Base-by-base conservation (phyloP, 345 rosid species). In the Mercurialis annua region DNA sequence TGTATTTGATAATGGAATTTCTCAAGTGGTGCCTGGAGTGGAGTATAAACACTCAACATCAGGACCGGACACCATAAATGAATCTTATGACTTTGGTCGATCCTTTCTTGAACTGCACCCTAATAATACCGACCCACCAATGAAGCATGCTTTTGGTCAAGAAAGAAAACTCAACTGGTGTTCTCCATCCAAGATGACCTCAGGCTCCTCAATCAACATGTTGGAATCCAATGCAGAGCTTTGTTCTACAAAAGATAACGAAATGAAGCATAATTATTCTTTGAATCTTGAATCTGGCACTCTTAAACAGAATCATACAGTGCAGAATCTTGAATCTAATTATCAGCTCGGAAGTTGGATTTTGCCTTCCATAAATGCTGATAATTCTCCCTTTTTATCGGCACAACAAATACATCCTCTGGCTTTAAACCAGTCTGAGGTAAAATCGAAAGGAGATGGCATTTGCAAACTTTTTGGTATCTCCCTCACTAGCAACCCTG, bases 391-490 rank as follows among this genome's bases (percentile, higher is more conserved):
- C 66, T 79, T 77, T 57, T 65, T 81, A 14, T 78, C 80, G 53
- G 87, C 81, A 38, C 69, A 61, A 47, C 17, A 78, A n/a, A 62
- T 77, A 8, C 81, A 77, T 47, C 76, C 83, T 10, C 16, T 40
- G 24, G 14, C 40, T 40, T 67, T n/a, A 20, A 88, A 75, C 62
- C 83, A 81, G 62, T 71, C 62, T 11, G 69, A 74, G 20, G 77
- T 68, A 56, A 87, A 82, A 71, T 59, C 88, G 17, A 74, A 67
- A 54, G 55, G 30, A 51, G 83, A 78, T 5, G 85, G 86, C 21
- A 82, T 77, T 71, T 87, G 86, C 84, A 90, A 74, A 73, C 87
- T 90, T 64, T 90, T 90, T 74, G 97, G 97, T 59, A 81, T 86
- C 72, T 87, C 88, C 33, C 85, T 90, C 48, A 66, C 72, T 65